phyloP scores from a whole-genome alignment of 345 rosid genomes.

The Pugionium dolabratum region DNA sequence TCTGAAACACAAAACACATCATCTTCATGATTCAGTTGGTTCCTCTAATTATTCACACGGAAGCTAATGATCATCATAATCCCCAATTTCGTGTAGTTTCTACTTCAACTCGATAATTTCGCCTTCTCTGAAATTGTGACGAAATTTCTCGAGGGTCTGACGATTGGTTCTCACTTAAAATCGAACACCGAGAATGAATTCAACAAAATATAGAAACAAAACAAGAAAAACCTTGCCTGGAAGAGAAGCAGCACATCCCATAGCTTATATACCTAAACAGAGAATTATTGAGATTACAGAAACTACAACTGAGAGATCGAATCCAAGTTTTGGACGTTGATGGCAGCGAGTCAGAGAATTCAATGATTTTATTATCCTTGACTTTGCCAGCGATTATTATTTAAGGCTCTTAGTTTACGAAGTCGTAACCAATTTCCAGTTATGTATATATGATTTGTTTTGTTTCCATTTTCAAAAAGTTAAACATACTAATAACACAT shows the following conservation, averaged over 20 bases:
- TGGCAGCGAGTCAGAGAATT: slow-evolving; percentile 21
- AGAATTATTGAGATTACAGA: slow-evolving; percentile 4
- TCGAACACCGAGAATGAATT: slow-evolving; percentile 6
- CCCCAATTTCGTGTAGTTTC: slow-evolving; percentile 5
- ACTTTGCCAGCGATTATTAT: slow-evolving; percentile 16
- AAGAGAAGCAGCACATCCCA: slow-evolving; percentile 94
- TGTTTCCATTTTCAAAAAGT: background rate
- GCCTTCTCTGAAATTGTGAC: slow-evolving; percentile 3
- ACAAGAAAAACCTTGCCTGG: slow-evolving; percentile 51
- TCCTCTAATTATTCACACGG: slow-evolving; percentile 25
- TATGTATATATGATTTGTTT: background rate
- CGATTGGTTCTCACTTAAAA: background rate
- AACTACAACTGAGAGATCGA: slow-evolving; percentile 20
- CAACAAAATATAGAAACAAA: slow-evolving; percentile 12
- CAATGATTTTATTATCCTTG: slow-evolving; percentile 19
- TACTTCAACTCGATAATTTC: slow-evolving; percentile 3
- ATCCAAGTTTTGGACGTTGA: slow-evolving; percentile 13
- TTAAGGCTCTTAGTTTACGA: slow-evolving; percentile 1
- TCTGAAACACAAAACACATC: slow-evolving; percentile 44
- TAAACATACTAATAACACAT: background rate
- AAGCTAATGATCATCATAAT: slow-evolving; percentile 22
- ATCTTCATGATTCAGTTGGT: slow-evolving; percentile 1
- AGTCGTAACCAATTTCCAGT: background rate
- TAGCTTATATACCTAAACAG: slow-evolving; percentile 22
- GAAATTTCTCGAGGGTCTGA: slow-evolving; percentile 6